Conservation (phyloP, 768 basidiomycete genomes). For the Bullera alba region DNA sequence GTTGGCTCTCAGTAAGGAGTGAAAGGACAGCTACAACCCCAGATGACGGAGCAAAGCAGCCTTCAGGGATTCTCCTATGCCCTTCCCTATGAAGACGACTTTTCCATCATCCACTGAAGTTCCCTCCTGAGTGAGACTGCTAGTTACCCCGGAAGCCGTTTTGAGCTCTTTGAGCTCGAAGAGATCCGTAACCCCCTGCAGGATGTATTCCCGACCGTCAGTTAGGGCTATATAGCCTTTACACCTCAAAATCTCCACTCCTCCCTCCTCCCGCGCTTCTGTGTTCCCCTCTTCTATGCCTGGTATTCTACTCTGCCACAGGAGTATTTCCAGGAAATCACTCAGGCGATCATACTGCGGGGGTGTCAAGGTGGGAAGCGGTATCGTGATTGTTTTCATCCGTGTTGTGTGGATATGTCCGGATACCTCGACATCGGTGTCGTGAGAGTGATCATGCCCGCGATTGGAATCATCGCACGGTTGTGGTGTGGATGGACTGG, state of each 20-base stretch:
- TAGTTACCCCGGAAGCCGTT: too few species aligned
- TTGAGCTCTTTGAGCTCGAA: slow-evolving; percentile 61
- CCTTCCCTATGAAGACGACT: slow-evolving; percentile 80
- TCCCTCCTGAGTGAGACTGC: slow-evolving; percentile 39
- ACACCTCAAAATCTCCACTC: slow-evolving; percentile 67
- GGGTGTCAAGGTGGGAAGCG: slow-evolving; percentile 57
- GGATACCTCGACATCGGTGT: too few species aligned
- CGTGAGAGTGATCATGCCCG: slow-evolving; percentile 40
- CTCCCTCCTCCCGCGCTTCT: too few species aligned
- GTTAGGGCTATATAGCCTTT: slow-evolving; percentile 64
- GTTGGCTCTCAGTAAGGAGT: too few species aligned
- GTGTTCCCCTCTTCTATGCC: background rate
- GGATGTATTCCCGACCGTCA: slow-evolving; percentile 59
- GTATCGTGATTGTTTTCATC: slow-evolving; percentile 67
- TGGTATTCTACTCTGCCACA: slow-evolving; percentile 61
- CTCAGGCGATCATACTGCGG: slow-evolving; percentile 57
- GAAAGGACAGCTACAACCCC: slow-evolving; percentile 6
- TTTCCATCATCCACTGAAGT: slow-evolving; percentile 52
- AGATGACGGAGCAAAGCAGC: slow-evolving; percentile 2
- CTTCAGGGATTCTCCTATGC: slow-evolving; percentile 48
- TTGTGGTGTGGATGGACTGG: background rate
- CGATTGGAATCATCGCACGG: slow-evolving; percentile 26
- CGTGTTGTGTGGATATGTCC: slow-evolving; percentile 59
- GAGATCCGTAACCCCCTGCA: slow-evolving; percentile 86
- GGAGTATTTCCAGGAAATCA: slow-evolving; percentile 67